Percentiles rank a stretch among this genome's conserved stretches.
phyloP scores from a whole-genome alignment of 2,329 filamentous ascomycete species.

The Coniochaeta prunicola region DNA sequence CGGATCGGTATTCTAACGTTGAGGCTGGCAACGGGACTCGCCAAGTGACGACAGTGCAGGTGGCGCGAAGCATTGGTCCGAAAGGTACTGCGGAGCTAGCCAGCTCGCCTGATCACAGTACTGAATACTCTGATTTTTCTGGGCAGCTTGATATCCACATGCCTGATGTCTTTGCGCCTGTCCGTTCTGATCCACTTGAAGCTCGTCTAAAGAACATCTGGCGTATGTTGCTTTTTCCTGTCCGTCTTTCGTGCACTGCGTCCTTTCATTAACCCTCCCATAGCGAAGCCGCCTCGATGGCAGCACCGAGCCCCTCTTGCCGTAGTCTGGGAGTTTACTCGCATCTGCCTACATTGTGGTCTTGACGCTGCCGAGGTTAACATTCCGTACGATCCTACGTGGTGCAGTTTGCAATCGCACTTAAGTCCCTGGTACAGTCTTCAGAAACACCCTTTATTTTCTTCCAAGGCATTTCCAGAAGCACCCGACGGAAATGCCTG shows the following conservation, averaged over 20 bases:
- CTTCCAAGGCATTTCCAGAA: constrained; percentile 40
- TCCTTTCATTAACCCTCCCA: not conserved
- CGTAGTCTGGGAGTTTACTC: constrained; percentile 44
- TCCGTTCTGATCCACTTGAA: constrained; percentile 5
- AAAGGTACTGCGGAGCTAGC: not conserved
- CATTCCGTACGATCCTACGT: constrained; percentile 29
- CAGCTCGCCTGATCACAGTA: not conserved
- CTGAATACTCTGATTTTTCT: constrained; percentile 5
- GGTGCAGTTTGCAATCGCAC: constrained; percentile 37
- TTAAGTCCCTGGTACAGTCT: constrained; percentile 33
- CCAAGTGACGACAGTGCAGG: not conserved
- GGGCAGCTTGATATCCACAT: constrained; percentile 5
- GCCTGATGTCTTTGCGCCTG: not conserved
- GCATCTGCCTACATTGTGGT: constrained; percentile 37
- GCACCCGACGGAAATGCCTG: constrained; percentile 36
- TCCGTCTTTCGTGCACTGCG: not conserved
- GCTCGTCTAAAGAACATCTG: constrained; percentile 27
- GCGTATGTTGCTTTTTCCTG: constrained; percentile 23
- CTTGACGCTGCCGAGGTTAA: constrained; percentile 29
- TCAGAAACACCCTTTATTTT: constrained; percentile 28
- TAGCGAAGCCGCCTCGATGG: not conserved
- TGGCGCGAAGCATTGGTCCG: not conserved
- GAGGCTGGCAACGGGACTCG: not conserved
- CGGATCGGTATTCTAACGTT: not conserved
- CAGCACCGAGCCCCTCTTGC: constrained; percentile 33